Base-by-base conservation (phyloP, 345 rosid species). In the Brassica juncea region DNA sequence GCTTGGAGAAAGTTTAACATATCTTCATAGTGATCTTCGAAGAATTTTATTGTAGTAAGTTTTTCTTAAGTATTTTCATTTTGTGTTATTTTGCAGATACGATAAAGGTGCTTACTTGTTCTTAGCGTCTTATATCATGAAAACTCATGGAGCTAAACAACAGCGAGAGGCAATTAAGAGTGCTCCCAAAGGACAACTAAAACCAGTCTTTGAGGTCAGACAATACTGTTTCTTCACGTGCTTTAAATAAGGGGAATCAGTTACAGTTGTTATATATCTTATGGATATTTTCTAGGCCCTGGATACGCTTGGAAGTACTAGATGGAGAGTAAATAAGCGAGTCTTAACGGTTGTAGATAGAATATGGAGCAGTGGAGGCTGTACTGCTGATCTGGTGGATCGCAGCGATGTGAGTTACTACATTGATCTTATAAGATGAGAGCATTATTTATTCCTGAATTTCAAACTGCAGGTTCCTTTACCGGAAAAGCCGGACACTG, bases 41-140 rank as follows among this genome's bases (percentile, higher is more conserved):
- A 76, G 52, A 61, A 34, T 77, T 39, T 54, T 52, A 63, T 61
- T 30, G 67, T 68, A 7, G 65, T 31, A 30, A 28, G 28, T 31
- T 6, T 63, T 62, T 62, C 70, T 5, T 28, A 65, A 23, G 65
- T 35, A 12, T 34, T 71, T 44, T 37, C 64, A 55, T 63, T 34
- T 59, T 44, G 44, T 79, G 63, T 64, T 77, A 14, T 73, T 75
- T 76, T 75, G 79, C 87, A 95, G 99, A 44, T 91, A 90, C 70
- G 97, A 95, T 75, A 95, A 86, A 87, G 99, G 99, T 73, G 99
- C 89, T 49, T 86, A 93, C 83, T 81, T 93, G 30, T 91, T 90
- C 82, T 82, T 95, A 74, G 90, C 94, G 60, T 95, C 98, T 37
- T 87, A 86, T 79, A 84, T 93, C 71, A 95, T 95, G 99, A 87